Evolutionary conservation across 1,284 basidiomycete genomes (phyloP), one percentile per base, ranked within the genome.

Genomic region (Ustilago esculenta): DNA sequence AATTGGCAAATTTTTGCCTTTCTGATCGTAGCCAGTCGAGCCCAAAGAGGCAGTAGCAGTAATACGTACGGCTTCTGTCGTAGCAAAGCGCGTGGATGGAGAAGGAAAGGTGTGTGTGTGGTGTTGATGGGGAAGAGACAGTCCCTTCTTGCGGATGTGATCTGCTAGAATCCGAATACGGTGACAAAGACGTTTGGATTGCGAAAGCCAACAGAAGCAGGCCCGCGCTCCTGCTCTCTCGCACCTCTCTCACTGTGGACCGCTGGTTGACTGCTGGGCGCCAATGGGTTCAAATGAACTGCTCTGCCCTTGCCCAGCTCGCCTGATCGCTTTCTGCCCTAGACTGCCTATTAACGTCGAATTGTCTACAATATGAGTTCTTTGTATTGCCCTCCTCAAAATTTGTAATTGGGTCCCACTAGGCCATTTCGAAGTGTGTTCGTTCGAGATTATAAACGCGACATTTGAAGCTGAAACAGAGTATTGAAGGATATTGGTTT

Each of bases 1-100:
- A 23, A 6, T 11, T 15, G 14, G 20, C 4, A 6, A 34, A 17
- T 41, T 36, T 27, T n/a, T 21, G 9, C 12, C 7, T 11, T n/a
- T 27, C 15, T 14, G 18, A 9, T 24, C 4, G 29, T 25, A 18
- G 37, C 30, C 27, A 25, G 20, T 32, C 11, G 39, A 42, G 11
- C 25, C 29, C 10, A 34, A 11, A n/a, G 17, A 12, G 15, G 24
- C 5, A 18, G 15, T 5, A 10, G 44, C 14, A 17, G 15, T 23
- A 42, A 41, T 54, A 61, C 58, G 39, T 54, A 61, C 58, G 45
- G 33, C 47, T 46, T 55, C 47, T 54, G 41, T 54, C 23, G 47
- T 33, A 46, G 41, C 40, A 46, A 50, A 35, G 36, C 40, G 46
- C 24, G 44, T 21, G 23, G 29, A 32, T 51, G 25, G 37, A 36